Evolutionary conservation across 345 rosid species (phyloP), one percentile per base, ranked within the genome.

Genomic region (Murraya paniculata): DNA sequence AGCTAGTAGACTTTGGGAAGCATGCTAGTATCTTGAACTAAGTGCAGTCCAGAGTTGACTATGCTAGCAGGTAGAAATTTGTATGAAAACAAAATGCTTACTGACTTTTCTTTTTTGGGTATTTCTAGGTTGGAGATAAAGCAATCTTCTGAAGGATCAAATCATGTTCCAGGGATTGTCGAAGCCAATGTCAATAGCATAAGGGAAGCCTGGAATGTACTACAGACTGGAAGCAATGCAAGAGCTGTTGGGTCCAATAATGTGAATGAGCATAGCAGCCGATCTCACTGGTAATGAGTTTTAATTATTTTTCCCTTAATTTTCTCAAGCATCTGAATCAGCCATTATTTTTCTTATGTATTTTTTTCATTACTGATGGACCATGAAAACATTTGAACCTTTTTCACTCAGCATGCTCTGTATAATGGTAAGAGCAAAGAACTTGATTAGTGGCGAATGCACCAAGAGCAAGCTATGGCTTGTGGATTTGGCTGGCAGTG

Each of bases 391-490:
- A 38, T 66, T 38, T 66, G 36, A 25, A 76, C 50, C 2, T 66
- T 71, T 30, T 79, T 82, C 77, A 75, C 83, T 78, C 90, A 96
- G 99, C 86, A 93, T 96, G 95, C 97, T 96, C 65, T 88, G 92
- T 55, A 89, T 94, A 84, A 89, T 87, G 94, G 99, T 96, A 27
- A 89, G 79, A 88, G 91, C 97, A 36, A 91, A 89, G 88, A 96
- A 92, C 83, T 64, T 92, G 88, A 83, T 92, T 84, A 92, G 78
- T 78, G 94, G 97, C 21, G 97, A 94, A 41, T 89, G 97, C 85
- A 94, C 97, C 75, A 92, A 88, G 84, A 96, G 99, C 94, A 96
- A 90, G 81, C 99, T 96, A 64, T 96, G 99, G 98, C 98, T 95
- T 68, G 95, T 93, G 64, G 98, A 95, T 85, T 90, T 93, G 88